These are phyloP conservation scores for Neonectria sp. DNA, from an alignment of 2,329 filamentous ascomycete genomes.

Conservation along the genomic window DNA sequence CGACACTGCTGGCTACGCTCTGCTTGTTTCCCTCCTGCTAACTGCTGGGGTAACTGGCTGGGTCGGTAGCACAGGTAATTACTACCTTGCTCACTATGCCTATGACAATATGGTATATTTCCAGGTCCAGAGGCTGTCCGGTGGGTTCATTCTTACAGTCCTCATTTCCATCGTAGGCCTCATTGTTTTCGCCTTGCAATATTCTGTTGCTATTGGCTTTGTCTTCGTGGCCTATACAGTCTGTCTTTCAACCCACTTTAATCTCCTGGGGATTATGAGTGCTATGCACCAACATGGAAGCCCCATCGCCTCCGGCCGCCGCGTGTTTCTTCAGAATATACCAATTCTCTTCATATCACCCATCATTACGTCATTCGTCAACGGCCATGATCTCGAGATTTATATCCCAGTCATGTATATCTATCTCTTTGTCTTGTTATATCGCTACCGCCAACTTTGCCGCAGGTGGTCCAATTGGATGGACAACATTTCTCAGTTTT, in stretches of 20 bases:
- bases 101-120: conserved; percentile 42
- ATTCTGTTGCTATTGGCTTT: conserved; percentile 27
- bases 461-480: conserved; percentile 38
- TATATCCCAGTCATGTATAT: conserved; percentile 36
- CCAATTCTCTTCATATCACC: conserved; percentile 32
- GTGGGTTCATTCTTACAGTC: conserved; percentile 33
- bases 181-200: conserved; percentile 28
- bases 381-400: conserved; percentile 35
- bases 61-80: conserved; percentile 37
- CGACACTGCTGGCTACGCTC: conserved; percentile 35
- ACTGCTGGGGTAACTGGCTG: conserved; percentile 39
- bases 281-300: conserved; percentile 36
- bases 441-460: conserved; percentile 32
- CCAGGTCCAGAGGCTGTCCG: conserved; percentile 34
- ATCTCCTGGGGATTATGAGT: conserved; percentile 37
- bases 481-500: conserved; percentile 34
- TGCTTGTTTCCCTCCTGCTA: conserved; percentile 30
- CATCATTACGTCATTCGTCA: conserved; percentile 32
- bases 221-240: conserved; percentile 35
- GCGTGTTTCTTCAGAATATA: conserved; percentile 29
- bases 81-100: conserved; percentile 38
- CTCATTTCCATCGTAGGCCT: conserved; percentile 23
- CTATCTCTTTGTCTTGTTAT: conserved; percentile 24
- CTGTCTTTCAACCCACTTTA: conserved; percentile 37
- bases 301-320: conserved; percentile 31